These are phyloP conservation scores for Senecio squalidus DNA, from an alignment of 140 eudicot genomes.

Conservation along the genomic window DNA sequence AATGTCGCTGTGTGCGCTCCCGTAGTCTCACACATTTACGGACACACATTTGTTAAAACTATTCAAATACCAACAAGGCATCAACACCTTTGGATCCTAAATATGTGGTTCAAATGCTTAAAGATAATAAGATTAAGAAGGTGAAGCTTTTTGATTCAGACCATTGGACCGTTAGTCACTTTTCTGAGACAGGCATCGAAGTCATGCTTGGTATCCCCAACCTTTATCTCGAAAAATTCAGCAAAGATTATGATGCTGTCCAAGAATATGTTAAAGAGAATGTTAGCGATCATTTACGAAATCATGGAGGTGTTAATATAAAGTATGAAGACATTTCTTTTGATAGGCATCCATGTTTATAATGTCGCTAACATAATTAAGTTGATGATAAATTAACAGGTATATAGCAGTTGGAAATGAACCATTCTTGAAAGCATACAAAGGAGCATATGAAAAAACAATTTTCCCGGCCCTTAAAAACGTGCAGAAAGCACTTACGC, in stretches of 20 bases:
- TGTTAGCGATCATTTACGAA: constrained; percentile 35
- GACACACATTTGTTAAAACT: too few relatives aligned
- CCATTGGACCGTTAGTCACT: constrained; percentile 41
- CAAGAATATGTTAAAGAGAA: constrained; percentile 44
- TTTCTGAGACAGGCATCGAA: constrained; percentile 50
- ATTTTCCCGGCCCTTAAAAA: constrained; percentile 56
- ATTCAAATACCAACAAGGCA: too few relatives aligned
- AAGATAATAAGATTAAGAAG: constrained; percentile 52
- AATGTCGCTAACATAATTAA: background rate
- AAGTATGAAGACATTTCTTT: constrained; percentile 20
- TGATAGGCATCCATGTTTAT: background rate
- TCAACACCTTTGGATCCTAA: constrained; percentile 48
- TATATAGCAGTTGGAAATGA: constrained; percentile 56
- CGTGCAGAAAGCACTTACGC: constrained; percentile 59
- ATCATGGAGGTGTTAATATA: constrained; percentile 47
- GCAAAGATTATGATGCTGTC: constrained; percentile 29
- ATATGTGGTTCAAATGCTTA: constrained; percentile 45
- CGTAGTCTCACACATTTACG: too few relatives aligned
- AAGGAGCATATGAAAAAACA: constrained; percentile 35
- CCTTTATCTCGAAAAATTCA: constrained; percentile 22
- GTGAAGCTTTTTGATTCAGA: constrained; percentile 62
- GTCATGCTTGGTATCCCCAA: constrained; percentile 56
- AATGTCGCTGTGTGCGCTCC: too few relatives aligned
- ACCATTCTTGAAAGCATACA: constrained; percentile 38
- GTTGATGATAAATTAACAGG: background rate